A percentile compares a stretch with the other conserved stretches of the same genome.
Evolutionary conservation across 139 green algal genomes (phyloP).

Genomic region (Dunaliella sp.): DNA sequence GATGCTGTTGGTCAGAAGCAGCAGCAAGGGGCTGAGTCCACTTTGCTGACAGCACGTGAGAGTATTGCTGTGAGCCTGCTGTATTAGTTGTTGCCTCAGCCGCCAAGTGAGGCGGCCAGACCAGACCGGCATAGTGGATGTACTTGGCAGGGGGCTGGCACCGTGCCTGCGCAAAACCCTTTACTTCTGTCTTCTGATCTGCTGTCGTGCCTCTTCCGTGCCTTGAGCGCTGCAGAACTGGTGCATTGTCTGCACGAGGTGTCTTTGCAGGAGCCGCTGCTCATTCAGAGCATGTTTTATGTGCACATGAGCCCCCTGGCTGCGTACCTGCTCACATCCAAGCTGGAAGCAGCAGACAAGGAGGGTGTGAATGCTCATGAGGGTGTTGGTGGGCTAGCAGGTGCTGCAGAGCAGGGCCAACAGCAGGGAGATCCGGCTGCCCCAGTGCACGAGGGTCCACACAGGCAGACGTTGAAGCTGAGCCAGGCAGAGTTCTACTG

Average conservation of each 20-base stretch:
- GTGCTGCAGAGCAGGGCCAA: too few species aligned
- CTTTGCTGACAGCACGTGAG: too few species aligned
- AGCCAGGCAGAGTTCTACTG: not conserved
- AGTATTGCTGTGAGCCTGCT: too few species aligned
- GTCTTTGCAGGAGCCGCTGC: not conserved
- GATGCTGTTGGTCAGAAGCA: too few species aligned
- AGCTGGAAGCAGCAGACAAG: not conserved
- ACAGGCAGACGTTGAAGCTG: not conserved
- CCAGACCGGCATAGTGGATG: too few species aligned
- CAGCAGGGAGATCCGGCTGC: too few species aligned
- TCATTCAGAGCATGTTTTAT: not conserved
- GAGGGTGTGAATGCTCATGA: not conserved
- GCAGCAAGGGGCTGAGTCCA: too few species aligned
- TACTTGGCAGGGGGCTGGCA: too few species aligned
- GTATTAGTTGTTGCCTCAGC: too few species aligned
- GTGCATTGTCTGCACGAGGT: not conserved
- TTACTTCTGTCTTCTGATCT: not conserved
- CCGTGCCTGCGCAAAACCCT: constrained; percentile 4
- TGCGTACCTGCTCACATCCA: constrained; percentile 5
- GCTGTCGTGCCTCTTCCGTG: not conserved
- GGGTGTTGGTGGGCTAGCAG: not conserved
- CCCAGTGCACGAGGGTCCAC: not conserved
- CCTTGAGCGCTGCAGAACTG: not conserved
- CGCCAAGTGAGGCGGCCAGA: too few species aligned
- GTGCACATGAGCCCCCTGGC: not conserved